phyloP scores from a whole-genome alignment of 768 basidiomycete species.

The Rhodotorula paludigena region DNA sequence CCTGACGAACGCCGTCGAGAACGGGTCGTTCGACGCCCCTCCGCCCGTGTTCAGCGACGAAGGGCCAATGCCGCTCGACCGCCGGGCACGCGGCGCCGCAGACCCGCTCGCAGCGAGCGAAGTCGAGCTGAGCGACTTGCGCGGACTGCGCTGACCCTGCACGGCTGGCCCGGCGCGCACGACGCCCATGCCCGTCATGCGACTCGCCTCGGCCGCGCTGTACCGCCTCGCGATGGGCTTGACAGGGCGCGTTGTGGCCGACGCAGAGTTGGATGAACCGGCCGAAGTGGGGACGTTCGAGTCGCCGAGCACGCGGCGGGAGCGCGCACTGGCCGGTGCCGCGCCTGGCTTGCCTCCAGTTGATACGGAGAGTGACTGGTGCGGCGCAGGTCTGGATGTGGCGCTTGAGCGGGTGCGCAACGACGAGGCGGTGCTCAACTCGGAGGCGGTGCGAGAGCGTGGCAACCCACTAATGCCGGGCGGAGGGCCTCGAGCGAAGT shows the following conservation, averaged over 20 bases:
- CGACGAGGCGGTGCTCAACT: no score
- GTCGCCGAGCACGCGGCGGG: conserved; percentile 20
- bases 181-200: conserved; percentile 33
- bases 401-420: no score
- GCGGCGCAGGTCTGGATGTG: no score
- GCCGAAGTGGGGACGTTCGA: neutral
- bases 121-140: neutral
- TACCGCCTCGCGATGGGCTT: neutral
- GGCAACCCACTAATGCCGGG: no score
- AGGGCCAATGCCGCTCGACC: no score
- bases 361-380: no score
- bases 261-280: neutral
- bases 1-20: conserved; percentile 25
- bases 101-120: neutral
- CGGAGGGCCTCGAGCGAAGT: no score
- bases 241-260: neutral
- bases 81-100: neutral
- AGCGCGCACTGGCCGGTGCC: no score
- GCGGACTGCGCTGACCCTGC: neutral
- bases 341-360: no score
- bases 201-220: conserved; percentile 8
- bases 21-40: conserved; percentile 14
- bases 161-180: conserved; percentile 25
- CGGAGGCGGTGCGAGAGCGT: no score
- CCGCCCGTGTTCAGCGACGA: no score